Evolutionary conservation across 1,284 basidiomycete species (phyloP).

Genomic region (Cryptococcus maquisensis): DNA sequence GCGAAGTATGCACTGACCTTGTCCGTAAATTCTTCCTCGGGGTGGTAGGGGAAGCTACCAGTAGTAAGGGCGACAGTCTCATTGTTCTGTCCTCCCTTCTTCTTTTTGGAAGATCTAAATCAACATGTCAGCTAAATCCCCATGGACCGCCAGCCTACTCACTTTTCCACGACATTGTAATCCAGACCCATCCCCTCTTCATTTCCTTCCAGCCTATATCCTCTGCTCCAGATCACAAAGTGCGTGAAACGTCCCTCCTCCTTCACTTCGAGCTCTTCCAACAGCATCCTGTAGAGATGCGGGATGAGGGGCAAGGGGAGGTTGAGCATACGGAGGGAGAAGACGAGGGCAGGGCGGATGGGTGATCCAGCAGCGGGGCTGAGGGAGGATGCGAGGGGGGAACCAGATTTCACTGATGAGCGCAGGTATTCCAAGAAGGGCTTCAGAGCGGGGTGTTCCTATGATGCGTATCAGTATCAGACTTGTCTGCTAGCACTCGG

Average conservation of each 20-base stretch:
- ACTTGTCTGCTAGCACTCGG: not conserved
- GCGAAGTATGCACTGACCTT: conserved; percentile 52
- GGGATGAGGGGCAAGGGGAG: conserved; percentile 87
- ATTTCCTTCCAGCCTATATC: conserved; percentile 44
- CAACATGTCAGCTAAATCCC: not conserved
- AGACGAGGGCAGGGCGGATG: conserved; percentile 67
- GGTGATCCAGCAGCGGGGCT: conserved; percentile 26
- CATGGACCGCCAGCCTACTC: conserved; percentile 4
- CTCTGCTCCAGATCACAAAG: conserved; percentile 45
- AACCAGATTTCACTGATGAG: conserved; percentile 32
- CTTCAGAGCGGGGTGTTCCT: conserved; percentile 62
- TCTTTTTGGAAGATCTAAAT: conserved; percentile 27
- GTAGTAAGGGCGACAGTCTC: conserved; percentile 20
- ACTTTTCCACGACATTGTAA: conserved; percentile 28
- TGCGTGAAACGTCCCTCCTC: conserved; percentile 30
- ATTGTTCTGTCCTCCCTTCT: conserved; percentile 48
- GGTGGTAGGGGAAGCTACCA: conserved; percentile 66
- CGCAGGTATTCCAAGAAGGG: conserved; percentile 67
- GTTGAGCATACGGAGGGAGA: conserved; percentile 83
- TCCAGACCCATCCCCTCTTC: conserved; percentile 43
- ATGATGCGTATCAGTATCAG: not conserved
- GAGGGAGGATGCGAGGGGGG: conserved; percentile 44
- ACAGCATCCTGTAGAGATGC: conserved; percentile 82
- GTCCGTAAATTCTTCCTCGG: conserved; percentile 73
- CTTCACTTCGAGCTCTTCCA: conserved; percentile 67